A percentile compares a stretch with the other conserved stretches of the same genome.
Conservation (phyloP, 768 basidiomycete genomes). For the Hericium alpestre region DNA sequence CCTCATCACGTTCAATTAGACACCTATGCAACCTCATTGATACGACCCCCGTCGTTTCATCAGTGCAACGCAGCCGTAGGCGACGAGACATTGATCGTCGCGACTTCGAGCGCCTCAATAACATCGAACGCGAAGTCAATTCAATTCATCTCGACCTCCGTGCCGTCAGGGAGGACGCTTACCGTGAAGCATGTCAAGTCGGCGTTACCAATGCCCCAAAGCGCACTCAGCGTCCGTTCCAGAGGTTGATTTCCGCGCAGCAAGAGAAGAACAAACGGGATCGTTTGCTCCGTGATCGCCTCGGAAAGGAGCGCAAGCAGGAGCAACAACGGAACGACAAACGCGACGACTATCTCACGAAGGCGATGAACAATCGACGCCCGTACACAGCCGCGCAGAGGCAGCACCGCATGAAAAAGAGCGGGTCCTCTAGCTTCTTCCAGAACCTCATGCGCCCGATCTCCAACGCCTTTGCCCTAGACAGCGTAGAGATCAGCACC, state of each 20-base stretch:
- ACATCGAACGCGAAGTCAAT: conserved; percentile 60
- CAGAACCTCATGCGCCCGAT: conserved; percentile 83
- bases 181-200: conserved; percentile 46
- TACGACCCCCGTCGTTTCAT: conserved; percentile 37
- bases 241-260: conserved; percentile 49
- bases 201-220: conserved; percentile 38
- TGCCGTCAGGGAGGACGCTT: conserved; percentile 65
- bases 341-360: conserved; percentile 65
- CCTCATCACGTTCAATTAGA: conserved; percentile 26
- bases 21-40: conserved; percentile 55
- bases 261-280: conserved; percentile 79
- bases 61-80: conserved; percentile 31
- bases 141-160: conserved; percentile 58
- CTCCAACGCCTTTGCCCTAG: conserved; percentile 73
- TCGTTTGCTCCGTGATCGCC: conserved; percentile 51
- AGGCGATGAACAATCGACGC: conserved; percentile 53
- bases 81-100: conserved; percentile 50
- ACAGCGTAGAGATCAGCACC: conserved; percentile 31
- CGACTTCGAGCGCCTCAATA: conserved; percentile 67
- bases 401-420: conserved; percentile 80
- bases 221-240: conserved; percentile 55
- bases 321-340: conserved; percentile 67
- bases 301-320: conserved; percentile 65
- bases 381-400: conserved; percentile 46
- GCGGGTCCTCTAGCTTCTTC: conserved; percentile 73